phyloP scores from a whole-genome alignment of 2,329 filamentous ascomycete species.

The Boeremia lycopersici region DNA sequence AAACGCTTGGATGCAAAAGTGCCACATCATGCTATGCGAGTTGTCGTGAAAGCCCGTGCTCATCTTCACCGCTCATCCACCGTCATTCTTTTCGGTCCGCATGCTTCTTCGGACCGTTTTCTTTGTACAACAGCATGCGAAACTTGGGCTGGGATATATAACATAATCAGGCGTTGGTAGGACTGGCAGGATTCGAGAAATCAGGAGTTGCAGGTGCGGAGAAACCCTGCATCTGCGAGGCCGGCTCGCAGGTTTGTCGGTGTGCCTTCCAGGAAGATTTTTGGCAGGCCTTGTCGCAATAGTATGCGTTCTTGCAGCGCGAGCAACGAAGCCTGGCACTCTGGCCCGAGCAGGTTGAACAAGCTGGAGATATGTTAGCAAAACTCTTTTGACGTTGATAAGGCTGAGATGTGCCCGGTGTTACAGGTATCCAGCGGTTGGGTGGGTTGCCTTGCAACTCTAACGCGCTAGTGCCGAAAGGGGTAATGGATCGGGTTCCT shows the following conservation, averaged over 20 bases:
- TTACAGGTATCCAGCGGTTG: constrained; percentile 1
- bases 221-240: constrained; percentile 29
- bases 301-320: constrained; percentile 55
- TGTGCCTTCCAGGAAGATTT: constrained; percentile 59
- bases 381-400: not conserved
- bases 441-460: constrained; percentile 16
- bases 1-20: constrained; percentile 20
- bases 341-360: constrained; percentile 32
- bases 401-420: not conserved
- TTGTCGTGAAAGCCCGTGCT: constrained; percentile 20
- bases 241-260: constrained; percentile 52
- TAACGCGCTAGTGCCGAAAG: constrained; percentile 20
- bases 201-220: constrained; percentile 36
- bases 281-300: constrained; percentile 61
- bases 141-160: constrained; percentile 4
- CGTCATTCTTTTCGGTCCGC: constrained; percentile 12
- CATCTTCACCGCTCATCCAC: constrained; percentile 17
- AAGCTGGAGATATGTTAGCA: constrained; percentile 24
- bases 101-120: constrained; percentile 13
- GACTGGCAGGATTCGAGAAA: constrained; percentile 34
- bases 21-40: constrained; percentile 19
- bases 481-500: constrained; percentile 33
- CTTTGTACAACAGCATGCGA: constrained; percentile 17
- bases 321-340: constrained; percentile 48
- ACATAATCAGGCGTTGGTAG: constrained; percentile 26